phyloP scores from a whole-genome alignment of 2,329 filamentous ascomycete genomes.

The Ascochyta pisi region DNA sequence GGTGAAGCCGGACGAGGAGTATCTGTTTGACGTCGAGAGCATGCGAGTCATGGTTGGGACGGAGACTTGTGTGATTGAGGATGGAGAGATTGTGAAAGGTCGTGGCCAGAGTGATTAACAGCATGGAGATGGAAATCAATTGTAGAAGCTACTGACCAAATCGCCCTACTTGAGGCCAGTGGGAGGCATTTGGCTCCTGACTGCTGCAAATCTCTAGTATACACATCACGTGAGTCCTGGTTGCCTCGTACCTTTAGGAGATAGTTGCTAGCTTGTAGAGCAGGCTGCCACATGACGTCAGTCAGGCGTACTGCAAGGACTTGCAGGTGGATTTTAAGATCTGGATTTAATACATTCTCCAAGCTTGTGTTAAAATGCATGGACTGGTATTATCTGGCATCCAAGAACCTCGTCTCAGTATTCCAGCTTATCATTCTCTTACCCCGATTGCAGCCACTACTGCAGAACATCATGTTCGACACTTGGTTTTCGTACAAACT shows the following conservation, averaged over 20 bases:
- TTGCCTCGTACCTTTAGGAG: neutral
- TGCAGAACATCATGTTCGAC: neutral
- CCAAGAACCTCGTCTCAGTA: too few species aligned
- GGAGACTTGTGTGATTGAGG: conserved; percentile 11
- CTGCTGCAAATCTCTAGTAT: too few species aligned
- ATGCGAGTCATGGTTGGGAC: conserved; percentile 11
- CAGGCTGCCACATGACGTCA: neutral
- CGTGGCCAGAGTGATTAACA: neutral
- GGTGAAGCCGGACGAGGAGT: conserved; percentile 32
- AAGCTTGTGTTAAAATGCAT: too few species aligned
- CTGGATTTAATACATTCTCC: neutral
- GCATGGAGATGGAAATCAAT: neutral
- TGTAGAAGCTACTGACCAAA: neutral
- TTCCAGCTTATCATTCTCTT: too few species aligned
- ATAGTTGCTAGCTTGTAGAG: neutral
- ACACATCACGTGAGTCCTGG: neutral
- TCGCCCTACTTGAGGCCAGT: too few species aligned
- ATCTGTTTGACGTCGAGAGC: conserved; percentile 28
- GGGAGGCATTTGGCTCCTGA: too few species aligned
- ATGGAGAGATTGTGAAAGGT: conserved; percentile 1
- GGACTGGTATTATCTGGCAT: too few species aligned
- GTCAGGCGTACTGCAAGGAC: neutral
- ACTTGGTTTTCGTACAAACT: conserved; percentile 17
- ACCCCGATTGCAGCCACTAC: too few species aligned
- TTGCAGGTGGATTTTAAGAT: neutral